Percentiles rank a stretch among this genome's conserved stretches.
phyloP scores from a whole-genome alignment of 768 basidiomycete genomes.

The Scleroderma citrinum region DNA sequence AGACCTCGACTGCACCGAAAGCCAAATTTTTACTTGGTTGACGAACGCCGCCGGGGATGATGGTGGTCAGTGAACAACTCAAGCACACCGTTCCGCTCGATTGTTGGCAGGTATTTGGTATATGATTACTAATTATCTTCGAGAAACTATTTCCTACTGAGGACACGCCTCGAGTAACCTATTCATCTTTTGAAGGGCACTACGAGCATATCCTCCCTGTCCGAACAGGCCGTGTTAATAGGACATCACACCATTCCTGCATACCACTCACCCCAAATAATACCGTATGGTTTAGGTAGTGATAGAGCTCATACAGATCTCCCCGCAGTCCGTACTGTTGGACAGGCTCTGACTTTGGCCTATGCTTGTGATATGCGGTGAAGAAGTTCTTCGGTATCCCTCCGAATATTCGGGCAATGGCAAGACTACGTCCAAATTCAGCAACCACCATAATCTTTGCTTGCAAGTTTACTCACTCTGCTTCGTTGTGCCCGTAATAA shows the following conservation, averaged over 20 bases:
- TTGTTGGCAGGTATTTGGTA: conserved; percentile 24
- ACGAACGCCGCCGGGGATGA: too few relatives aligned
- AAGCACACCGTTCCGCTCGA: too few relatives aligned
- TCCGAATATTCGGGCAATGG: conserved; percentile 76
- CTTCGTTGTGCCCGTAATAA: conserved; percentile 76
- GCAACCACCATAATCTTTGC: neutral
- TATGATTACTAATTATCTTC: too few relatives aligned
- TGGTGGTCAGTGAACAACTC: too few relatives aligned
- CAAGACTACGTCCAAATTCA: conserved; percentile 41
- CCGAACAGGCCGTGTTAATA: neutral
- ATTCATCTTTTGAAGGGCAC: conserved; percentile 45
- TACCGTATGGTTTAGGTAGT: conserved; percentile 77
- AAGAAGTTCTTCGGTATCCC: conserved; percentile 65
- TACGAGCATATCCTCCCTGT: conserved; percentile 46
- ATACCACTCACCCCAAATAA: conserved; percentile 75
- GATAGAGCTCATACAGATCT: conserved; percentile 74
- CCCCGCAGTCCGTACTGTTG: conserved; percentile 58
- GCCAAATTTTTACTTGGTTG: too few relatives aligned
- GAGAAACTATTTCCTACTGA: neutral
- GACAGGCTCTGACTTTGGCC: conserved; percentile 59
- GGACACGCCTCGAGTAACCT: conserved; percentile 34
- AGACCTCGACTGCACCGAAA: neutral
- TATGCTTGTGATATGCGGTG: conserved; percentile 53
- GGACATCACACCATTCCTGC: too few relatives aligned
- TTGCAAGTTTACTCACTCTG: conserved; percentile 58